phyloP scores from a whole-genome alignment of 2,329 filamentous ascomycete genomes.

The Trichophyton simii region DNA sequence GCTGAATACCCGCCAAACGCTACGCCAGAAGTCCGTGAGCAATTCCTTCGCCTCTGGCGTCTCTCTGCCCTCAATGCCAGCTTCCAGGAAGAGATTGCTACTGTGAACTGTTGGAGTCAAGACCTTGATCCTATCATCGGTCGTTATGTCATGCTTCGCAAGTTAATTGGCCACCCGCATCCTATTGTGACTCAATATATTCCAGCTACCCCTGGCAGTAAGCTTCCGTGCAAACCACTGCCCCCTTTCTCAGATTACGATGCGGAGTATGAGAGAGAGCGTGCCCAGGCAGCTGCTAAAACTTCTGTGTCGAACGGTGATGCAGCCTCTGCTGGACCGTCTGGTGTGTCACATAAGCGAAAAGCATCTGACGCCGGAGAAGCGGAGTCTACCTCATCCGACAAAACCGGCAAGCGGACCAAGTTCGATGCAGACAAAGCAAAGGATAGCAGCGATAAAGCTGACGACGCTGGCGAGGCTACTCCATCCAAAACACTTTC shows the following conservation, averaged over 20 bases:
- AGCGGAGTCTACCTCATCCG: not conserved
- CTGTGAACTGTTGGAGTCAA: constrained; percentile 15
- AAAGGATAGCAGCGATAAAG: constrained; percentile 1
- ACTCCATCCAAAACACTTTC: constrained; percentile 10
- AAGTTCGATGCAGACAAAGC: not conserved
- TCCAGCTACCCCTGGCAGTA: constrained; percentile 6
- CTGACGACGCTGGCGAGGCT: constrained; percentile 5
- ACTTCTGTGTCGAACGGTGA: not conserved
- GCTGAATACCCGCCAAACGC: constrained; percentile 25
- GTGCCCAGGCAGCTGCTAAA: not conserved
- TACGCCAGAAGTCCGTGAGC: constrained; percentile 39
- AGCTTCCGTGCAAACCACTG: constrained; percentile 1
- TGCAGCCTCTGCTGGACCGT: not conserved
- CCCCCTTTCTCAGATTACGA: not conserved
- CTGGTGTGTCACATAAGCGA: constrained; percentile 5
- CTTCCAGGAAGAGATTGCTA: constrained; percentile 31
- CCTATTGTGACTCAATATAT: constrained; percentile 13
- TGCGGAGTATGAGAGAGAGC: not conserved
- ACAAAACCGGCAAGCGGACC: constrained; percentile 6
- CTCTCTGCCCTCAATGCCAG: constrained; percentile 19
- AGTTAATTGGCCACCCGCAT: constrained; percentile 19
- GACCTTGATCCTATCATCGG: constrained; percentile 21
- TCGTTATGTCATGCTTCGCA: constrained; percentile 20
- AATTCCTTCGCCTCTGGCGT: constrained; percentile 34
- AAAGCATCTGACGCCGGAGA: constrained; percentile 7